Conservation (phyloP, 1,284 basidiomycete genomes). For the Taiwanofungus camphoratus region DNA sequence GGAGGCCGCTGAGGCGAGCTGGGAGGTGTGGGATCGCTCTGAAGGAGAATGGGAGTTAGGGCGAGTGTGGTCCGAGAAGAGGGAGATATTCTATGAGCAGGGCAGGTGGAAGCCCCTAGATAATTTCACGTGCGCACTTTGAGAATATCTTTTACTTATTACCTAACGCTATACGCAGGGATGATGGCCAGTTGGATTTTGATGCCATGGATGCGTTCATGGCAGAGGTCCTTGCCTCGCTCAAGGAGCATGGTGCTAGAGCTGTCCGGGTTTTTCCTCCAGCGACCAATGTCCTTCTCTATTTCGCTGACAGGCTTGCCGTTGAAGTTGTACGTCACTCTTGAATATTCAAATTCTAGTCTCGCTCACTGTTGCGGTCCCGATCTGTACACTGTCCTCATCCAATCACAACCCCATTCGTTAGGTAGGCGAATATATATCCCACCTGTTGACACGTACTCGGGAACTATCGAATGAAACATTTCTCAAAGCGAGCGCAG, state of each 20-base stretch:
- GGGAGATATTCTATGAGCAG: conserved; percentile 89
- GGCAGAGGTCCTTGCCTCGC: conserved; percentile 54
- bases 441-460: conserved; percentile 71
- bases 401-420: too few relatives aligned
- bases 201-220: conserved; percentile 94
- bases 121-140: conserved; percentile 72
- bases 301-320: conserved; percentile 74
- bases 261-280: conserved; percentile 86
- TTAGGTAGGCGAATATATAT: conserved; percentile 85
- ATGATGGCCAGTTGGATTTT: conserved; percentile 67
- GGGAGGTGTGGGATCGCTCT: conserved; percentile 59
- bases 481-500: conserved; percentile 84
- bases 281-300: conserved; percentile 63
- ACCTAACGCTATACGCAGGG: conserved; percentile 21
- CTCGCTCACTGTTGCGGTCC: too few relatives aligned
- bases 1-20: conserved; percentile 75
- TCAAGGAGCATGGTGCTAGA: conserved; percentile 72
- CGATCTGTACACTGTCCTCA: too few relatives aligned
- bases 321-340: conserved; percentile 60
- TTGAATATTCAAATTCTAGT: too few relatives aligned
- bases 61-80: conserved; percentile 89
- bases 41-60: conserved; percentile 84
- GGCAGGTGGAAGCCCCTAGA: conserved; percentile 74
- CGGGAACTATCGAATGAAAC: conserved; percentile 68
- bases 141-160: neutral